These are phyloP conservation scores for Fomes fomentarius DNA, from an alignment of 1,284 basidiomycete species.

Conservation along the genomic window DNA sequence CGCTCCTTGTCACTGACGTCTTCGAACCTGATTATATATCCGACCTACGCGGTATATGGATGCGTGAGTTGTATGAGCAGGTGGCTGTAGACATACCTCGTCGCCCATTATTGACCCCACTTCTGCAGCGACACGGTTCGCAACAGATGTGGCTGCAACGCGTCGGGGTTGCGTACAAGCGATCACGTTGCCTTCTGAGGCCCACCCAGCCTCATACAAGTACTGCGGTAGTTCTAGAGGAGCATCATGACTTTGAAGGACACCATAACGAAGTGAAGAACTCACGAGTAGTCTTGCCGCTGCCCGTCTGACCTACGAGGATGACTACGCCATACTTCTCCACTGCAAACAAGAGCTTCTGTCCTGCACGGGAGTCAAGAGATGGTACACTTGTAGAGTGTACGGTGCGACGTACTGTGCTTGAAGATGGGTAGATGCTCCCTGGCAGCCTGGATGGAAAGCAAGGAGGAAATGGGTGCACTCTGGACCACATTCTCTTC, in stretches of 20 bases:
- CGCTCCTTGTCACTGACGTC: constrained; percentile 82
- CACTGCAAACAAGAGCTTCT: constrained; percentile 81
- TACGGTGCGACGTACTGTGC: constrained; percentile 55
- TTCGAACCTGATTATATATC: constrained; percentile 98
- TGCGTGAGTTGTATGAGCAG: neutral
- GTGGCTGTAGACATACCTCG: constrained; percentile 58
- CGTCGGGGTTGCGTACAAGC: constrained; percentile 94
- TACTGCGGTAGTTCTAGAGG: constrained; percentile 89
- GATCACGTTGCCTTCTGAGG: constrained; percentile 76
- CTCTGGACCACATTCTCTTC: constrained; percentile 73
- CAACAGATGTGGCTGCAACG: constrained; percentile 95
- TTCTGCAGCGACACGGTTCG: constrained; percentile 87
- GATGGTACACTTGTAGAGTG: neutral
- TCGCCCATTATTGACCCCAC: constrained; percentile 88
- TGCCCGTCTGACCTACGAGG: constrained; percentile 95
- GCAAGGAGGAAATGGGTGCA: constrained; percentile 55
- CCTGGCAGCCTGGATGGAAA: constrained; percentile 76
- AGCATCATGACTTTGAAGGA: neutral
- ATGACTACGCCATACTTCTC: constrained; percentile 87
- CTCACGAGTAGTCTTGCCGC: constrained; percentile 96
- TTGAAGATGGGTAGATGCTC: constrained; percentile 87
- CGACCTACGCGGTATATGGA: constrained; percentile 60
- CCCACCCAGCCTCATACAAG: constrained; percentile 90
- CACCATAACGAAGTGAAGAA: constrained; percentile 16
- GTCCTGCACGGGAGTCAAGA: constrained; percentile 45